A percentile compares a stretch with the other conserved stretches of the same genome.
Evolutionary conservation across 2,329 filamentous ascomycete species (phyloP).

Genomic region (Epichloe uncinata): DNA sequence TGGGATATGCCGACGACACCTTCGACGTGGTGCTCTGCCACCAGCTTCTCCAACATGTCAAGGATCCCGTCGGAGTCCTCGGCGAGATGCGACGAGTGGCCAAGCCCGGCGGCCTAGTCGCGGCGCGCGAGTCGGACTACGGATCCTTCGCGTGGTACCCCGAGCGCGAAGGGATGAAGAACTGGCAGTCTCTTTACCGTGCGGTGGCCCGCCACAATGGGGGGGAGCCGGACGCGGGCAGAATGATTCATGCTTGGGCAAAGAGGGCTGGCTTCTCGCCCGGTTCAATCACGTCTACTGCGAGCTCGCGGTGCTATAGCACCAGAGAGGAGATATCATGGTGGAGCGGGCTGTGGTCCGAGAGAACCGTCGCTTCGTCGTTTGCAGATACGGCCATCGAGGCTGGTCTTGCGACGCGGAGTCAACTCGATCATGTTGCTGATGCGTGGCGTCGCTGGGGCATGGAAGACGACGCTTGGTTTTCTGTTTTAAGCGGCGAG

Average conservation of each 20-base stretch:
- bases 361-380: conserved; percentile 8
- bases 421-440: background rate
- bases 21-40: conserved; percentile 28
- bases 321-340: conserved; percentile 9
- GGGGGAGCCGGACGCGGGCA: conserved; percentile 12
- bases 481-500: conserved; percentile 2
- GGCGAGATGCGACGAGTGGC: conserved; percentile 27
- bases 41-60: conserved; percentile 27
- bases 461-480: conserved; percentile 8
- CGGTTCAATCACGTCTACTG: conserved; percentile 5
- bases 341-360: conserved; percentile 12
- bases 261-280: conserved; percentile 9
- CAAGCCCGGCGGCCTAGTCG: conserved; percentile 27
- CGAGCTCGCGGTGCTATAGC: conserved; percentile 12
- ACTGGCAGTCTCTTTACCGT: conserved; percentile 10
- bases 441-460: conserved; percentile 6
- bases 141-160: conserved; percentile 13
- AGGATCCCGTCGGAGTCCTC: conserved; percentile 19
- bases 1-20: conserved; percentile 21
- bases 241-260: conserved; percentile 12
- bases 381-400: conserved; percentile 3
- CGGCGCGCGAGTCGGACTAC: conserved; percentile 14
- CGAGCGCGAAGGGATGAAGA: conserved; percentile 8
- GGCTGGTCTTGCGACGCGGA: conserved; percentile 5
- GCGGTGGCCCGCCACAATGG: conserved; percentile 8